Evolutionary conservation across 768 basidiomycete genomes (phyloP).

Genomic region (Phlebiopsis flavidoalba): DNA sequence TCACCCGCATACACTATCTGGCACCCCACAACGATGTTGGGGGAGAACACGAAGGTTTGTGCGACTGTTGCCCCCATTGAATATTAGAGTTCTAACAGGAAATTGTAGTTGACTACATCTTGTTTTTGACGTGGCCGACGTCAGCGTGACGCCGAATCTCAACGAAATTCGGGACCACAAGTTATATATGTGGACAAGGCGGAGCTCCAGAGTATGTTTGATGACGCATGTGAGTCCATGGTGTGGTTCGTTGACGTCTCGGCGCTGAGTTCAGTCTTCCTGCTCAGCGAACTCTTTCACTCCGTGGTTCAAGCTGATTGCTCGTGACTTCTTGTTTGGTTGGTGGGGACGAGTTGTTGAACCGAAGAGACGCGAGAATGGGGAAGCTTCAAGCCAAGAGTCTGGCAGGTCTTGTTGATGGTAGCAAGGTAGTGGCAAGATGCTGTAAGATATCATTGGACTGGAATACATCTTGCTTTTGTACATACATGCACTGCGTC

Average conservation of each 20-base stretch:
- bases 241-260: background rate
- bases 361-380: slow-evolving; percentile 44
- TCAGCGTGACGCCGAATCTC: slow-evolving; percentile 70
- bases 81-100: background rate
- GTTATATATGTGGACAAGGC: slow-evolving; percentile 89
- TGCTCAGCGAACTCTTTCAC: slow-evolving; percentile 80
- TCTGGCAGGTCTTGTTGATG: slow-evolving; percentile 62
- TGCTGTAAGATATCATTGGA: slow-evolving; percentile 31
- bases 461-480: background rate
- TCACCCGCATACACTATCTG: slow-evolving; percentile 95
- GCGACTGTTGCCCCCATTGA: background rate
- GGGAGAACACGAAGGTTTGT: slow-evolving; percentile 96
- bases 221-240: slow-evolving; percentile 53
- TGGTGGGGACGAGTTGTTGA: slow-evolving; percentile 95
- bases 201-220: slow-evolving; percentile 90
- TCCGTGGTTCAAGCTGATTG: slow-evolving; percentile 99
- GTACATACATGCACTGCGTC: background rate
- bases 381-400: slow-evolving; percentile 62
- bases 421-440: slow-evolving; percentile 69
- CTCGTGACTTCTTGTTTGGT: slow-evolving; percentile 91
- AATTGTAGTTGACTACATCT: slow-evolving; percentile 89
- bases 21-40: slow-evolving; percentile 89
- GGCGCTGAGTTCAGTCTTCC: background rate
- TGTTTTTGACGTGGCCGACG: slow-evolving; percentile 90
- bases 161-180: slow-evolving; percentile 92